Base-by-base conservation (phyloP, 331 rosid species). In the Pyracantha coccinea region DNA sequence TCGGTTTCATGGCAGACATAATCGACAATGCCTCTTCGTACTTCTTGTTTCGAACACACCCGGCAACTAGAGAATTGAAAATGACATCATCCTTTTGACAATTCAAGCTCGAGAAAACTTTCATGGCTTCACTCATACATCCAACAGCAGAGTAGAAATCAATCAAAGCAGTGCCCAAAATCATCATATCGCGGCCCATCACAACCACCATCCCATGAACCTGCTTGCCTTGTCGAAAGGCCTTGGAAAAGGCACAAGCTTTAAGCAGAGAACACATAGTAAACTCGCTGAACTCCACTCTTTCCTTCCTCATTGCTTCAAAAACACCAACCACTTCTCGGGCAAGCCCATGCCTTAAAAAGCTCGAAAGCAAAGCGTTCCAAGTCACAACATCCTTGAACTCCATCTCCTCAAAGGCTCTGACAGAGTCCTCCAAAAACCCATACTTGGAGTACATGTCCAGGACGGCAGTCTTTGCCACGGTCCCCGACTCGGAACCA, bases 211-310 rank as follows among this genome's bases (percentile, higher is more conserved):
- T 71, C 47, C 93, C 97, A 79, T 88, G 95, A 83, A 80, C 88
- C 77, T 91, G 95, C 78, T 80, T 82, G 28, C 88, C 91, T 29
- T 77, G 83, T 66, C 71, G 79, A 81, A 81, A 69, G 3, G 85
- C 84, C 83, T 84, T 84, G 72, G 86, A 77, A 66, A 83, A 80
- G 69, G 89, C 83, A 72, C 94, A 88, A 69, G 79, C 78, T 79
- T 91, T 85, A 67, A 91, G 85, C 78, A 80, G 79, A 5, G 93
- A 87, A 79, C 96, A 91, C 83, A 85, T 52, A 1, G 97, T 89
- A 66, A 91, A 83, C 81, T 82, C 89, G 28, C 82, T 83, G 2
- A 73, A 35, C 63, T 77, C 88, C 65, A 88, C 80, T 52, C 77
- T 69, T 59, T 80, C 87, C 64, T 61, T 80, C 79, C 75, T 83